Evolutionary conservation across 148 eudicot genomes (phyloP), one percentile per base, ranked within the genome.

Genomic region (Dysphania ambrosioides): DNA sequence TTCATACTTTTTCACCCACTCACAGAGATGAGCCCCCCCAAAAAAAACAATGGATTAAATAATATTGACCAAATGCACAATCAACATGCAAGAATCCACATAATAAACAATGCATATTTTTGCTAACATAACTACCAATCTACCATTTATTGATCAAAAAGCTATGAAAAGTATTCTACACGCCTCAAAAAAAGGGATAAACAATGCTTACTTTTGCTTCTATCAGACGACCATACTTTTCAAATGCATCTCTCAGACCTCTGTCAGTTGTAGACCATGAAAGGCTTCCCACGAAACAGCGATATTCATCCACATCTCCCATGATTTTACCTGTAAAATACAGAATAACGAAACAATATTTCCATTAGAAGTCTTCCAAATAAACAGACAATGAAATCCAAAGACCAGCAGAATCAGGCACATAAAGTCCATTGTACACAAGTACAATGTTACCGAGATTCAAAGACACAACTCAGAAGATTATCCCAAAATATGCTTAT

Each of bases 211-310:
- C 98, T 94, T 88, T 91, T 18, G 98, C 96, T 65, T 94, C 98
- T 72, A 86, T 30, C 68, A 94, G 89, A 81, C 82, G 89, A 53
- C 98, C 98, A 84, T 72, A 94, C 85, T 94, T 94, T 23, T 84
- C 87, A 85, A 94, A 94, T 34, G 97, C 97, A 1, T 88, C 87
- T 72, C 86, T 90, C 80, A 94, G 79, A 64, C 79, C 90, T 81
- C 96, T 86, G 76, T 94, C 98, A 75, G 93, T 85, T 24, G 97
- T 94, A 60, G 91, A 85, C 97, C 97, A 94, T 11, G 98, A 86
- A 15, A 94, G 88, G 79, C 90, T 87, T 5, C 98, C 98, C 79
- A 94, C 85, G 72, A 94, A 94, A 82, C 98, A 94, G 27, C 98
- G 96, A 72, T 83, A 91, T 74, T 84, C 87, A 38, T 91, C 97